These are phyloP conservation scores for Trichoderma endophyticum DNA, from an alignment of 2,329 filamentous ascomycete genomes.

Conservation along the genomic window DNA sequence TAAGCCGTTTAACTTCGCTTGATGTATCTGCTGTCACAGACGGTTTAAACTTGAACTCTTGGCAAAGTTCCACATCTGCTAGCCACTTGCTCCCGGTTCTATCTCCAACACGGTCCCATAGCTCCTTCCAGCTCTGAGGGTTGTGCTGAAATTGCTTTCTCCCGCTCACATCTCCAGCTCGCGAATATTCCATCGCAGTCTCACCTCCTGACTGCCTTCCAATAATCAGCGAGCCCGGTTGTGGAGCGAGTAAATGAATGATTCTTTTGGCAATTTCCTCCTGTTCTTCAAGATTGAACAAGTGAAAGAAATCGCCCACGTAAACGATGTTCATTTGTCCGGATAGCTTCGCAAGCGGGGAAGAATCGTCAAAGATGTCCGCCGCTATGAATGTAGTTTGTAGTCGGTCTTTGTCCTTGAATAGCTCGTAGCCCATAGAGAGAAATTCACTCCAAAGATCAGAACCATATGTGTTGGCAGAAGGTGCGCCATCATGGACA, in stretches of 20 bases:
- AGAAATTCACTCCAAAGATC: neutral
- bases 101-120: neutral
- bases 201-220: neutral
- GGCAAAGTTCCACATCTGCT: neutral
- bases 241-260: neutral
- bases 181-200: neutral
- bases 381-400: neutral
- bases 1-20: neutral
- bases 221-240: neutral
- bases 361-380: slow-evolving; percentile 1
- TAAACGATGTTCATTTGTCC: neutral
- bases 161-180: neutral
- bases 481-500: slow-evolving; percentile 1
- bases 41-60: neutral
- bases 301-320: neutral
- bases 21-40: neutral
- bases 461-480: neutral
- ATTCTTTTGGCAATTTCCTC: neutral
- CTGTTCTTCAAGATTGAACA: neutral
- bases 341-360: neutral
- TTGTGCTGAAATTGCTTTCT: neutral
- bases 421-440: neutral
- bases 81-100: neutral
- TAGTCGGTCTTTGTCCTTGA: neutral
- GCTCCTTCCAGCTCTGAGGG: neutral